Evolutionary conservation across 73 alveolate genomes (phyloP), one percentile per base, ranked within the genome.

Genomic region (Paramecium biaurelia): DNA sequence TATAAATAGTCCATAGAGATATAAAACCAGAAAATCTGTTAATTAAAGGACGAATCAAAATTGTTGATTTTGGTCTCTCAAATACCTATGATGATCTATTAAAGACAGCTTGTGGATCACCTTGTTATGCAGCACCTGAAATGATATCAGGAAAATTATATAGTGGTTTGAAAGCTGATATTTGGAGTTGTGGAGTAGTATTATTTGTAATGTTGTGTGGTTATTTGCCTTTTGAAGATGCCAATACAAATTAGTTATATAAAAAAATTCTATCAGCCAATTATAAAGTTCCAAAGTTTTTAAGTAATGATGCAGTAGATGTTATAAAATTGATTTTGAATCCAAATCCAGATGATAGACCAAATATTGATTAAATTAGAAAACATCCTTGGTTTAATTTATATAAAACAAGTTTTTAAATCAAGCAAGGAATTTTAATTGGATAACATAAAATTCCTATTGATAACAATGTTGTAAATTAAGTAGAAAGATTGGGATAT

Each of bases 111-210:
- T 97, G 99, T 76, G 99, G 99, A 8, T 84, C 96, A 63, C 98
- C 98, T 21, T 96, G 98, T 67, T 97, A 97, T 92, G 99, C 99
- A 10, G 97, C 99, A 18, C 99, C 99, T 7, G 99, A 97, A 85
- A 96, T 97, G 99, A 92, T 96, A 15, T 93, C 95, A 20, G 98
- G 99, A 28, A 85, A 96, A 86, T 45, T 49, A 12, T 96, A 96
- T 76, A 86, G 85, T 34, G 98, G 97, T 6, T 56, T 92, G 12
- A 28, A 76, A 41, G 96, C 96, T 15, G 99, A 97, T 92, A 93
- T 97, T 20, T 97, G 99, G 99, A 90, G 97, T 82, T 84, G 97
- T 86, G 99, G 99, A 5, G 97, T 97, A 7, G 97, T 97, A 11
- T 93, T 97, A 49, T 97, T 94, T 93, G 98, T 98, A 10, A 97